Conservation (phyloP, 192 early-diverging fungal species). For the Podila epigama region DNA sequence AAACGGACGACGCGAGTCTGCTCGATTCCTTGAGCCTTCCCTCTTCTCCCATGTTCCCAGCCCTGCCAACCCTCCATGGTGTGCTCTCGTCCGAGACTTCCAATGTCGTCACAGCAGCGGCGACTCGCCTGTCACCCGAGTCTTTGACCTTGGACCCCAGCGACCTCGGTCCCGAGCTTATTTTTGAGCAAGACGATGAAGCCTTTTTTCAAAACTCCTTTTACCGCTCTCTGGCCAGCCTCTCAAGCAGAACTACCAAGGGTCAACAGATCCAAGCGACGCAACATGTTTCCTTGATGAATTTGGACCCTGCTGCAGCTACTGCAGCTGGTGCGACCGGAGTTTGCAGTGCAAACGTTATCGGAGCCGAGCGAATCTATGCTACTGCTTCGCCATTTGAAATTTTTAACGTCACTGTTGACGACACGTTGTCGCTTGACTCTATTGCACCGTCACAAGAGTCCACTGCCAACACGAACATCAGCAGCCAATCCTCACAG, state of each 20-base stretch:
- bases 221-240: constrained; percentile 6
- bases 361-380: not conserved
- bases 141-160: constrained; percentile 3
- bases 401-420: constrained; percentile 18
- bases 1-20: constrained; percentile 19
- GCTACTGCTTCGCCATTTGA: constrained; percentile 35
- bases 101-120: not conserved
- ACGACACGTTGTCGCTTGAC: constrained; percentile 17
- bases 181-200: not conserved
- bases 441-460: constrained; percentile 1
- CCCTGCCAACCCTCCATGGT: not conserved
- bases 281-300: not conserved
- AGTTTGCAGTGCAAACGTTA: not conserved
- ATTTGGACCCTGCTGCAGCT: not conserved
- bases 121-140: not conserved
- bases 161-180: not conserved
- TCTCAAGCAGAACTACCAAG: not conserved
- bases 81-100: not conserved
- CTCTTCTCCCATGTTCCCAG: constrained; percentile 20
- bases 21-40: constrained; percentile 19
- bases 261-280: not conserved
- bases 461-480: not conserved
- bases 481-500: not conserved
- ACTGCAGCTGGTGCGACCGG: not conserved
- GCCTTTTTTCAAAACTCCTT: constrained; percentile 25